These are phyloP conservation scores for Flaveria brownii DNA, from an alignment of 129 eudicot species.

Conservation along the genomic window DNA sequence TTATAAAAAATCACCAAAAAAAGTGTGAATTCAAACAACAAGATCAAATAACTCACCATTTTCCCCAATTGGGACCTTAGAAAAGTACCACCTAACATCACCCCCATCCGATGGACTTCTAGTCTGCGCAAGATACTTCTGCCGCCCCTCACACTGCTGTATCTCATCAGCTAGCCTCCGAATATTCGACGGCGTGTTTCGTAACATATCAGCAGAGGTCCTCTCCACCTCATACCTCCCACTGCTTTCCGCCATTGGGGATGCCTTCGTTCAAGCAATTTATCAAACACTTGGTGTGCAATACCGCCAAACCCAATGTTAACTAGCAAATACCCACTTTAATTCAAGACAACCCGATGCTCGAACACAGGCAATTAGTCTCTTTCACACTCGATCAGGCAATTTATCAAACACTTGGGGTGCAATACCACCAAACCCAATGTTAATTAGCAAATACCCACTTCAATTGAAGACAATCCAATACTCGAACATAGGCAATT, in stretches of 20 bases:
- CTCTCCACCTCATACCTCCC: constrained; percentile 34
- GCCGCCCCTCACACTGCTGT: constrained; percentile 88
- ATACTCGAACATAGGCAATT: neutral
- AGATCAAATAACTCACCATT: constrained; percentile 54
- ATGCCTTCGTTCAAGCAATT: constrained; percentile 25
- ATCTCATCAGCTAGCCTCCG: constrained; percentile 81
- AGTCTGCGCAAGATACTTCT: constrained; percentile 90
- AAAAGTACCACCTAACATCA: constrained; percentile 91
- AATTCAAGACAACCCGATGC: neutral
- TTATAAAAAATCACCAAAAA: neutral
- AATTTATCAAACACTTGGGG: constrained; percentile 35
- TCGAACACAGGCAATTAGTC: neutral
- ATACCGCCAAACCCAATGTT: neutral
- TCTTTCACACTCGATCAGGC: constrained; percentile 1
- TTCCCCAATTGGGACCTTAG: constrained; percentile 70
- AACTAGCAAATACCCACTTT: constrained; percentile 13
- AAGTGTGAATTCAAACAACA: neutral
- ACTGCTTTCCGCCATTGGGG: constrained; percentile 33
- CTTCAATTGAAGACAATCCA: constrained; percentile 14
- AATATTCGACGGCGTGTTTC: constrained; percentile 83
- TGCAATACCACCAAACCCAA: constrained; percentile 18
- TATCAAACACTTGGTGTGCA: constrained; percentile 35
- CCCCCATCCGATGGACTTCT: constrained; percentile 91
- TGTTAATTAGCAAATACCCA: neutral
- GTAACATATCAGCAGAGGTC: constrained; percentile 67